Conservation (phyloP, 2,329 filamentous ascomycete genomes). For the Fusarium pseudograminearum region DNA sequence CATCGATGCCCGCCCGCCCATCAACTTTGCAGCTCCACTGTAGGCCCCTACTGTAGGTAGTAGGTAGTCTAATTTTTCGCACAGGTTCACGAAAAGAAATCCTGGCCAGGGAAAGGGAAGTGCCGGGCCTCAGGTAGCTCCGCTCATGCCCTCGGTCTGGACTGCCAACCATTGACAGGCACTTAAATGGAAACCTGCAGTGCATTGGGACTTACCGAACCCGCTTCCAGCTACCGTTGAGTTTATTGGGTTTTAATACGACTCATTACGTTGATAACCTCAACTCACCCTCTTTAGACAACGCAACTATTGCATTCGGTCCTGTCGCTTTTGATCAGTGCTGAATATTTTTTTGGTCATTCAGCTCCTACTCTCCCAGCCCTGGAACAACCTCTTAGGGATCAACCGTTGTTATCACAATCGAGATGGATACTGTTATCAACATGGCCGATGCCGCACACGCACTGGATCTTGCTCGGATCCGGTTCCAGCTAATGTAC, state of each 20-base stretch:
- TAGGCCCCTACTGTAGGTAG: not conserved
- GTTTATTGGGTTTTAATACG: slow-evolving; percentile 16
- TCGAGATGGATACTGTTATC: slow-evolving; percentile 86
- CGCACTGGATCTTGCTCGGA: slow-evolving; percentile 89
- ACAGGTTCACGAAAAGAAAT: slow-evolving; percentile 27
- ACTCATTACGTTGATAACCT: slow-evolving; percentile 12
- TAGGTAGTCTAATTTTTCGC: slow-evolving; percentile 3
- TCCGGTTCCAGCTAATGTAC: slow-evolving; percentile 94
- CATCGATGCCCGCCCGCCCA: slow-evolving; percentile 4
- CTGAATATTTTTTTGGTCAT: not conserved
- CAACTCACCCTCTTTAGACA: not conserved
- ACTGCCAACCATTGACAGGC: slow-evolving; percentile 1
- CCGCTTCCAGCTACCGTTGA: slow-evolving; percentile 20
- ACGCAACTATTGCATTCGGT: not conserved
- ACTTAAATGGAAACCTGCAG: not conserved
- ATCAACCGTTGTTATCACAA: slow-evolving; percentile 13
- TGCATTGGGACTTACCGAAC: slow-evolving; percentile 7
- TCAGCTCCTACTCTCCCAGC: not conserved
- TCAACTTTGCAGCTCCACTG: slow-evolving; percentile 6
- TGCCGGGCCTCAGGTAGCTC: slow-evolving; percentile 29
- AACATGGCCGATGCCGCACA: slow-evolving; percentile 87
- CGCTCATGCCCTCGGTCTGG: slow-evolving; percentile 14
- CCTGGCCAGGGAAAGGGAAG: slow-evolving; percentile 13
- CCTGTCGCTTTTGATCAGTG: not conserved
- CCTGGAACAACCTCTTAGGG: not conserved